Conservation (phyloP, 2,329 filamentous ascomycete genomes). For the Fusarium circinatum region DNA sequence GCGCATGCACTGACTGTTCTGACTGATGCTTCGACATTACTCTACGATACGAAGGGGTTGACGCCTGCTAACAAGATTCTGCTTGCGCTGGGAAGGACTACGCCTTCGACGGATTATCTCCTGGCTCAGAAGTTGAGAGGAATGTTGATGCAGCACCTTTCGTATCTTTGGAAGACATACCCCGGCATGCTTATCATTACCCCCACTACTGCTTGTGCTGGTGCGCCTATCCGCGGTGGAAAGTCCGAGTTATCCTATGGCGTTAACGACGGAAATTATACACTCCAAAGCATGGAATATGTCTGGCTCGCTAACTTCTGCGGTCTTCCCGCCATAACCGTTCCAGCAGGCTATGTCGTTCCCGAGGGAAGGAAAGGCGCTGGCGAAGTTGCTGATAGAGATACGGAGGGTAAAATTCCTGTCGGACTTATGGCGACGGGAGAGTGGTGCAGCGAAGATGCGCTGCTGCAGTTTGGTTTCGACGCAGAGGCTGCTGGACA, state of each 20-base stretch:
- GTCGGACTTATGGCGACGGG: slow-evolving; percentile 66
- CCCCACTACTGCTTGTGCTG: slow-evolving; percentile 68
- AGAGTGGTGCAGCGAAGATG: slow-evolving; percentile 64
- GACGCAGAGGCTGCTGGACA: slow-evolving; percentile 56
- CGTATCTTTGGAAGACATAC: slow-evolving; percentile 70
- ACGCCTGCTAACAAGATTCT: slow-evolving; percentile 73
- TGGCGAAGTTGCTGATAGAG: slow-evolving; percentile 46
- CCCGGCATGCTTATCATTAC: slow-evolving; percentile 78
- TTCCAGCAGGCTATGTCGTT: slow-evolving; percentile 57
- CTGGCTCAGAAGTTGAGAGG: slow-evolving; percentile 76
- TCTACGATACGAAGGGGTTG: slow-evolving; percentile 60
- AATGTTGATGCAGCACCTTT: slow-evolving; percentile 76
- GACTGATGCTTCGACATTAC: slow-evolving; percentile 63
- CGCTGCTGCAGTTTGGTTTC: slow-evolving; percentile 59
- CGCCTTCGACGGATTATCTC: slow-evolving; percentile 72
- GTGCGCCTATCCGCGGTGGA: slow-evolving; percentile 54
- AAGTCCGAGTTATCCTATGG: slow-evolving; percentile 53
- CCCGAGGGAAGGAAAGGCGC: slow-evolving; percentile 48
- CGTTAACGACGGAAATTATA: slow-evolving; percentile 58
- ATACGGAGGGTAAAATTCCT: slow-evolving; percentile 56
- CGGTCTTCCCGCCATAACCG: slow-evolving; percentile 57
- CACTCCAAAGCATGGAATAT: slow-evolving; percentile 60
- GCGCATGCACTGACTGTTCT: slow-evolving; percentile 81
- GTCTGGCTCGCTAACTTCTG: slow-evolving; percentile 64
- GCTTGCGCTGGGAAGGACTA: slow-evolving; percentile 70